Evolutionary conservation across 345 rosid genomes (phyloP).

Genomic region (Isatis tinctoria): DNA sequence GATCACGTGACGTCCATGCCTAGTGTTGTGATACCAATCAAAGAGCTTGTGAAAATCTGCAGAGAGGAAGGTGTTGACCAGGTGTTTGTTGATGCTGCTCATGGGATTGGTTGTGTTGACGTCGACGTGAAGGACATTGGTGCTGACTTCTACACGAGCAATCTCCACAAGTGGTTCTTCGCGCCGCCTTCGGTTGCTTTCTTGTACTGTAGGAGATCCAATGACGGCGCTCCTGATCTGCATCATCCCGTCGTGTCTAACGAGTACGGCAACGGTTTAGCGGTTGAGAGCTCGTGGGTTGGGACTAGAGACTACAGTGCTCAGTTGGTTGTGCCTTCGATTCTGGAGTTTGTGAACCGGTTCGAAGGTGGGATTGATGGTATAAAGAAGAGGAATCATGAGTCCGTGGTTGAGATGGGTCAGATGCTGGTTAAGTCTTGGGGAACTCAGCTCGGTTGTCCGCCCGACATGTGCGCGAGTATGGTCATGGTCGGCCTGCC

Average conservation of each 20-base stretch:
- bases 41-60: constrained; percentile 76
- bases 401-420: constrained; percentile 74
- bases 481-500: constrained; percentile 96
- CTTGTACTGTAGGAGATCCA: constrained; percentile 61
- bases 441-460: constrained; percentile 86
- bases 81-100: constrained; percentile 92
- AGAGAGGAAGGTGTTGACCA: constrained; percentile 86
- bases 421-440: constrained; percentile 73
- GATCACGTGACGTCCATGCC: constrained; percentile 98
- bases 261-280: constrained; percentile 88
- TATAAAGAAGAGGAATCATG: constrained; percentile 81
- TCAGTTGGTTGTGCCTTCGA: constrained; percentile 78
- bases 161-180: constrained; percentile 92
- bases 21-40: constrained; percentile 74
- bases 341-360: constrained; percentile 68
- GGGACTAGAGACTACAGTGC: constrained; percentile 93
- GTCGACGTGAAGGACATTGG: constrained; percentile 85
- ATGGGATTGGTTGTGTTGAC: constrained; percentile 83
- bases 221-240: constrained; percentile 34
- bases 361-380: constrained; percentile 85
- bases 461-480: constrained; percentile 75
- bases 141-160: constrained; percentile 88
- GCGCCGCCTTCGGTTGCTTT: constrained; percentile 92
- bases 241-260: constrained; percentile 95
- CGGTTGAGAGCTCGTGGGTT: constrained; percentile 85